phyloP scores from a whole-genome alignment of 768 basidiomycete genomes.

The Obba rivulosa region DNA sequence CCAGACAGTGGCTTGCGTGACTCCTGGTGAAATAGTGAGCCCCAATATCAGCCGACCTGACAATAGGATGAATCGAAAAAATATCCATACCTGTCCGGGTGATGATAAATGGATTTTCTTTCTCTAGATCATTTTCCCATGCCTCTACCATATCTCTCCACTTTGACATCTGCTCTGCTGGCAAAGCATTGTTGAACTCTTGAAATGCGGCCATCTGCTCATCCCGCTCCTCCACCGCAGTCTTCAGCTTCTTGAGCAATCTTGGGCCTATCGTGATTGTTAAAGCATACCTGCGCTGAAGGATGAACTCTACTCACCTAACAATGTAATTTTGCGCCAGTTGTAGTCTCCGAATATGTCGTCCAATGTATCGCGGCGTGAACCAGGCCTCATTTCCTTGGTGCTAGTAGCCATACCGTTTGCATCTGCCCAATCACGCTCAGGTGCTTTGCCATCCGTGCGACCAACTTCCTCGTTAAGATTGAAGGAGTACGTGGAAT shows the following conservation, averaged over 20 bases:
- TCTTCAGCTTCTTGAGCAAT: background rate
- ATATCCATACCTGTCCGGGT: background rate
- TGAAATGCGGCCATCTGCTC: background rate
- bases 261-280: too few species aligned
- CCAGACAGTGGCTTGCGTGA: conserved; percentile 12
- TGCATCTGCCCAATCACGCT: conserved; percentile 30
- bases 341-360: conserved; percentile 29
- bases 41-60: too few species aligned
- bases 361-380: conserved; percentile 30
- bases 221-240: background rate
- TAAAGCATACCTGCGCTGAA: too few species aligned
- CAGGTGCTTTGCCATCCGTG: conserved; percentile 32
- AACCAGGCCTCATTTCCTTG: conserved; percentile 30
- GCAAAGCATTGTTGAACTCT: too few species aligned
- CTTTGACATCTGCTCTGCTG: background rate
- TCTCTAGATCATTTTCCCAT: conserved; percentile 21
- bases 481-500: conserved; percentile 26
- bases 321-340: conserved; percentile 36
- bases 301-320: too few species aligned
- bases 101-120: conserved; percentile 16
- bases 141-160: conserved; percentile 18
- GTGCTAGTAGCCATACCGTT: conserved; percentile 28
- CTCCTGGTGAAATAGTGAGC: too few species aligned
- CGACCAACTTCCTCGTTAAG: conserved; percentile 22
- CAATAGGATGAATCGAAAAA: background rate